phyloP scores from a whole-genome alignment of 1,284 basidiomycete species.

The Ceratobasidium theobromae region DNA sequence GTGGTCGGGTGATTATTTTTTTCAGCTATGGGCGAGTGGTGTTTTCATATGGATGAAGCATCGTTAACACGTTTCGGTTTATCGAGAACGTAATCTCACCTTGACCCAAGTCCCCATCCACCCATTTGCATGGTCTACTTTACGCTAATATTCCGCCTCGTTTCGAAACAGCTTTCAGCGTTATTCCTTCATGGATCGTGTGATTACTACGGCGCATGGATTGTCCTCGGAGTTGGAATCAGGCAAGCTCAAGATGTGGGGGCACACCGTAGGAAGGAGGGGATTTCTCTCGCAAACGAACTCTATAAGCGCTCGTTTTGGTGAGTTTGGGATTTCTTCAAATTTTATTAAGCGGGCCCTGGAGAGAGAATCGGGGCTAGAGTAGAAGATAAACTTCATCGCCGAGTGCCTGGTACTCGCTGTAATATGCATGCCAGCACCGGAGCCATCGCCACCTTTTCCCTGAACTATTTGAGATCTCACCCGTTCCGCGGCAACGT shows the following conservation, averaged over 20 bases:
- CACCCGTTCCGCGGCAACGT: neutral
- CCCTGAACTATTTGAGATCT: neutral
- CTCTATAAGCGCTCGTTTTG: conserved; percentile 58
- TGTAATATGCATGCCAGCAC: too few relatives aligned
- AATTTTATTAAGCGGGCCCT: neutral
- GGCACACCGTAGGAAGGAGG: conserved; percentile 47
- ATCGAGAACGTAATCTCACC: too few relatives aligned
- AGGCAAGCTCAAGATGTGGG: conserved; percentile 52
- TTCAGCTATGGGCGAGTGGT: too few relatives aligned
- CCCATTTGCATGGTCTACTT: conserved; percentile 51
- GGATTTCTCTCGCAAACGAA: conserved; percentile 49
- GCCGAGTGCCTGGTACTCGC: too few relatives aligned
- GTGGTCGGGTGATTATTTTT: conserved; percentile 44
- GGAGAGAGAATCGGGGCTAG: too few relatives aligned
- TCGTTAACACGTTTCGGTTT: too few relatives aligned
- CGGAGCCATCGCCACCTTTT: neutral
- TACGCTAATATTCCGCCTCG: too few relatives aligned
- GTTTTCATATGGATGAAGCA: too few relatives aligned
- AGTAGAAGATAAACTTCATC: too few relatives aligned
- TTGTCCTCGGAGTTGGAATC: conserved; percentile 50
- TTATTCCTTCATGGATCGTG: conserved; percentile 45
- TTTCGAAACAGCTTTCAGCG: conserved; percentile 44
- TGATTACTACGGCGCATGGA: conserved; percentile 48
- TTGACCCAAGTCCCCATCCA: too few relatives aligned
- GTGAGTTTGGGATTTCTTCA: conserved; percentile 38